A percentile compares a stretch with the other conserved stretches of the same genome.
Evolutionary conservation across 495 filamentous ascomycete species (phyloP).

Genomic region (Penicillium waksmanii): DNA sequence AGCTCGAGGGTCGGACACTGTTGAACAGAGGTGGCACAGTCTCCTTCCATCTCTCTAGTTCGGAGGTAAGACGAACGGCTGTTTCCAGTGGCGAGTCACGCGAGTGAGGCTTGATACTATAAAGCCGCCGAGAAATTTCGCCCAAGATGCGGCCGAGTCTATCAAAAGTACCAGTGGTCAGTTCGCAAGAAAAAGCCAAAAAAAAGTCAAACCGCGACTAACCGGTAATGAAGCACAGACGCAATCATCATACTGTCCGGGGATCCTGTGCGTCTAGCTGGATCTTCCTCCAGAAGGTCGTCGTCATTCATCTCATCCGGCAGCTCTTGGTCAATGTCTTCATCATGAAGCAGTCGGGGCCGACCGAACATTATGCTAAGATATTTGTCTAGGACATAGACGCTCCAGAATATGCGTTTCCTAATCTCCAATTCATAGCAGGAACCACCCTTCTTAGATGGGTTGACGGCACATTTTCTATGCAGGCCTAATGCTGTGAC

Average conservation of each 20-base stretch:
- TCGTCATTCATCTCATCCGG: slow-evolving; percentile 59
- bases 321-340: slow-evolving; percentile 56
- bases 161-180: slow-evolving; percentile 4
- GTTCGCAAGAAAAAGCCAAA: not conserved
- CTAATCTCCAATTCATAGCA: slow-evolving; percentile 46
- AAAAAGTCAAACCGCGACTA: slow-evolving; percentile 7
- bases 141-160: slow-evolving; percentile 50
- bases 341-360: slow-evolving; percentile 55
- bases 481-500: slow-evolving; percentile 51
- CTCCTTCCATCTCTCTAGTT: slow-evolving; percentile 45
- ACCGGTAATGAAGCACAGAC: slow-evolving; percentile 50
- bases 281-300: slow-evolving; percentile 50
- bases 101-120: slow-evolving; percentile 47
- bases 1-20: slow-evolving; percentile 46
- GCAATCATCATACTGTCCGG: slow-evolving; percentile 53
- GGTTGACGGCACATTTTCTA: slow-evolving; percentile 38
- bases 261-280: slow-evolving; percentile 35
- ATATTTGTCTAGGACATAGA: slow-evolving; percentile 60
- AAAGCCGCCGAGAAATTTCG: slow-evolving; percentile 53
- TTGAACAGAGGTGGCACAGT: slow-evolving; percentile 49
- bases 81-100: slow-evolving; percentile 45
- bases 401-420: slow-evolving; percentile 62
- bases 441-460: slow-evolving; percentile 33
- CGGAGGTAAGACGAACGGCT: slow-evolving; percentile 40
- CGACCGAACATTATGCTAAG: slow-evolving; percentile 59